phyloP scores from a whole-genome alignment of 176 grass and related monocot species.

The Cocos nucifera region DNA sequence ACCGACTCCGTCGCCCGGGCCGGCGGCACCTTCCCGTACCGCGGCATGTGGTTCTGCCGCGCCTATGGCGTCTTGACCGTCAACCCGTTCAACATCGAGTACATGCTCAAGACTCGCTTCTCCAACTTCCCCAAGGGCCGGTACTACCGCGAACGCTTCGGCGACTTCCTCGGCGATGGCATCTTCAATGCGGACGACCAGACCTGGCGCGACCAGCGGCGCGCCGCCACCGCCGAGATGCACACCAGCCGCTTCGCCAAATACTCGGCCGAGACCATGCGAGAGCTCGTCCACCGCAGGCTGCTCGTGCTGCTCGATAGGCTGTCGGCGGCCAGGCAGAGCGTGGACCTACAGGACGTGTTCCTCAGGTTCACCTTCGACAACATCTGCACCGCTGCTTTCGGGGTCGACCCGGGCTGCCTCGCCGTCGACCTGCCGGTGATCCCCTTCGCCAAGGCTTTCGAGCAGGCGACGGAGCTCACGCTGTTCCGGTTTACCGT shows the following conservation, averaged over 20 bases:
- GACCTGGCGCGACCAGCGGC: slow-evolving; percentile 58
- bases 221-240: slow-evolving; percentile 61
- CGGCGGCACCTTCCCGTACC: slow-evolving; percentile 72
- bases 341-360: slow-evolving; percentile 69
- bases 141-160: slow-evolving; percentile 79
- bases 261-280: slow-evolving; percentile 43
- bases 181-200: slow-evolving; percentile 85
- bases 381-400: slow-evolving; percentile 70
- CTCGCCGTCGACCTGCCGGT: slow-evolving; percentile 55
- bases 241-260: slow-evolving; percentile 56
- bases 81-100: slow-evolving; percentile 63
- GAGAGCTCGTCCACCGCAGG: slow-evolving; percentile 24
- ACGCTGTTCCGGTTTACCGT: slow-evolving; percentile 53
- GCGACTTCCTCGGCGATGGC: slow-evolving; percentile 68
- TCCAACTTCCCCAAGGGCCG: slow-evolving; percentile 75
- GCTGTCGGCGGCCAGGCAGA: background rate
- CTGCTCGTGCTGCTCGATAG: slow-evolving; percentile 37
- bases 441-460: slow-evolving; percentile 73
- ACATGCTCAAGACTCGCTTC: slow-evolving; percentile 64
- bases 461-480: slow-evolving; percentile 71
- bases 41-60: slow-evolving; percentile 58
- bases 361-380: slow-evolving; percentile 88
- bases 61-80: slow-evolving; percentile 47
- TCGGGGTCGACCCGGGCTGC: slow-evolving; percentile 63
- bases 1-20: slow-evolving; percentile 15